Conservation (phyloP, 2,329 filamentous ascomycete genomes). For the Colletotrichum sp. region DNA sequence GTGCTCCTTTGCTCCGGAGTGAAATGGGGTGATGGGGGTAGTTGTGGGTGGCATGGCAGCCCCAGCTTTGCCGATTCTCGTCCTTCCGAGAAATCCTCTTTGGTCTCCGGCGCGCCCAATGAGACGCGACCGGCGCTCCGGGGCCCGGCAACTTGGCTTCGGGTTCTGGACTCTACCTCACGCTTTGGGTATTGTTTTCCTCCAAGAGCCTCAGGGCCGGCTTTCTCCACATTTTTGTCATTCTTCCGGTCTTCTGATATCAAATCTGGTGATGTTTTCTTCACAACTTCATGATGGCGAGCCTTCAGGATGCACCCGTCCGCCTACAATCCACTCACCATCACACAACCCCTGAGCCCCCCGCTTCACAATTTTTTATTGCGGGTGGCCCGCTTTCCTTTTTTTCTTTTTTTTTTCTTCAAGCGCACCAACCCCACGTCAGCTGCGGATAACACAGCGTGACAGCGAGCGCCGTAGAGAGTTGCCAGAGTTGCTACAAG, state of each 20-base stretch:
- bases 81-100: slow-evolving; percentile 22
- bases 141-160: slow-evolving; percentile 11
- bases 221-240: neutral
- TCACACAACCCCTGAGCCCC: neutral
- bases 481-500: neutral
- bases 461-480: neutral
- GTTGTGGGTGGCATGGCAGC: neutral
- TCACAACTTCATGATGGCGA: neutral
- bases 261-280: slow-evolving; percentile 3
- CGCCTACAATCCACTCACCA: neutral
- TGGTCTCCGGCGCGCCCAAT: slow-evolving; percentile 2
- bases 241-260: neutral
- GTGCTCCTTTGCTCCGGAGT: neutral
- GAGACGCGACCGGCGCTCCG: slow-evolving; percentile 2
- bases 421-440: slow-evolving; percentile 19
- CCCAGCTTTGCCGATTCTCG: slow-evolving; percentile 18
- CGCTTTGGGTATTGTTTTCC: neutral
- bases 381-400: neutral
- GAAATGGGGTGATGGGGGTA: neutral
- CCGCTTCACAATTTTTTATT: neutral
- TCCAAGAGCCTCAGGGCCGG: slow-evolving; percentile 9
- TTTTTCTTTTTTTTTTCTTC: neutral
- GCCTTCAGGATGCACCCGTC: neutral
- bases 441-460: neutral
- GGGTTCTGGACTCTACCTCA: neutral